These are phyloP conservation scores for Yamadazyma sp. DNA, from an alignment of 1,139 yeast genomes.

Conservation along the genomic window DNA sequence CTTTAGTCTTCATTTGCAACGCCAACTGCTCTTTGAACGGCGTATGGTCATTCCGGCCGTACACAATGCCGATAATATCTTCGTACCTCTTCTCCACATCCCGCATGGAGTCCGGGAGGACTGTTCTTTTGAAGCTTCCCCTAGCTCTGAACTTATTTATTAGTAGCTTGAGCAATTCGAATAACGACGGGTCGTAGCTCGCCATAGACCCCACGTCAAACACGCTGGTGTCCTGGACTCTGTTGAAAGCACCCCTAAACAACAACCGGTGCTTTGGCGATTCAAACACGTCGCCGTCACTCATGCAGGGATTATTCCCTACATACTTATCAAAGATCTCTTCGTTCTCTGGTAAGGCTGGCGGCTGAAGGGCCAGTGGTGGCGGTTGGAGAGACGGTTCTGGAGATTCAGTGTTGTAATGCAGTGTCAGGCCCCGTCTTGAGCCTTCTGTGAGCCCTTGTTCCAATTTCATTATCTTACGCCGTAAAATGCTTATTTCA, in stretches of 20 bases:
- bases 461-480: slow-evolving; percentile 1
- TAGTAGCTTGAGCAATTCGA: background rate
- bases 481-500: slow-evolving; percentile 2
- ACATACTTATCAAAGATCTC: background rate
- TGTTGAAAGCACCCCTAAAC: background rate
- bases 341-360: background rate
- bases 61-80: background rate
- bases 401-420: background rate
- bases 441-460: background rate
- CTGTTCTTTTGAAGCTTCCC: background rate
- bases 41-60: background rate
- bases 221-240: background rate
- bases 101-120: slow-evolving; percentile 1
- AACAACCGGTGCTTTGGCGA: background rate
- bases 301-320: background rate
- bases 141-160: background rate
- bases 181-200: background rate
- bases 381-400: background rate
- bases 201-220: background rate
- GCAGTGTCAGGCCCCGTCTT: background rate
- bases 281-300: slow-evolving; percentile 1
- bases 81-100: slow-evolving; percentile 1
- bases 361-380: no score
- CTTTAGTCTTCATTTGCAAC: background rate
- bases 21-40: background rate